These are phyloP conservation scores for Heliamphora exappendiculata DNA, from an alignment of 148 eudicot genomes.

Conservation along the genomic window DNA sequence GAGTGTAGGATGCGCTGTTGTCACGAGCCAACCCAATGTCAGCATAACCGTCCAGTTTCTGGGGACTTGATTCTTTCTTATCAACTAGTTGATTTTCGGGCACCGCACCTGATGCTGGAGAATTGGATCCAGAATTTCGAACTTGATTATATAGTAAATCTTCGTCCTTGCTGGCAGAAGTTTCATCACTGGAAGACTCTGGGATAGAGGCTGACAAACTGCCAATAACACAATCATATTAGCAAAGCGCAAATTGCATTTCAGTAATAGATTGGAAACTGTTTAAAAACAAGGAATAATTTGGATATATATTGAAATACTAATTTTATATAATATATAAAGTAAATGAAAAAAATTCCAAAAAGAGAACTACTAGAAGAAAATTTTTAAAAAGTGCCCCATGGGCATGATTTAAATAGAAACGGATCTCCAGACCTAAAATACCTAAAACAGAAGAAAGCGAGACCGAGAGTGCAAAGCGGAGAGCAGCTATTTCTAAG, in stretches of 20 bases:
- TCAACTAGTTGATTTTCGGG: conserved; percentile 47
- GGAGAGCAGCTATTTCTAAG: background rate
- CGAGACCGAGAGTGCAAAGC: background rate
- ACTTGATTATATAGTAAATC: conserved; percentile 42
- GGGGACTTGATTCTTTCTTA: conserved; percentile 30
- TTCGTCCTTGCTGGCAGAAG: conserved; percentile 35
- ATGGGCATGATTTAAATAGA: too few relatives aligned
- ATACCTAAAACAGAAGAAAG: too few relatives aligned
- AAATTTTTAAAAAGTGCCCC: too few relatives aligned
- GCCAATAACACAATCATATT: conserved; percentile 12
- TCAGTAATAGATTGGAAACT: background rate
- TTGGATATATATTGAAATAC: too few relatives aligned
- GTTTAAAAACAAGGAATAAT: background rate
- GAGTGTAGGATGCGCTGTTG: conserved; percentile 35
- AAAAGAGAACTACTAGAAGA: too few relatives aligned
- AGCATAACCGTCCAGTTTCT: conserved; percentile 38
- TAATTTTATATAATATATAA: too few relatives aligned
- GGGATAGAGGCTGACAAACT: conserved; percentile 34
- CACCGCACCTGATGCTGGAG: conserved; percentile 41
- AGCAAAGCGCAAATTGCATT: background rate
- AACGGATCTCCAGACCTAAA: too few relatives aligned
- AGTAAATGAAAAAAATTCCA: too few relatives aligned
- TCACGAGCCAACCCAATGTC: conserved; percentile 48
- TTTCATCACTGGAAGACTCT: conserved; percentile 31
- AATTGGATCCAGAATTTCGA: conserved; percentile 46